Evolutionary conservation across 164 flowering plant species (phyloP).

Genomic region (Vitis riparia): DNA sequence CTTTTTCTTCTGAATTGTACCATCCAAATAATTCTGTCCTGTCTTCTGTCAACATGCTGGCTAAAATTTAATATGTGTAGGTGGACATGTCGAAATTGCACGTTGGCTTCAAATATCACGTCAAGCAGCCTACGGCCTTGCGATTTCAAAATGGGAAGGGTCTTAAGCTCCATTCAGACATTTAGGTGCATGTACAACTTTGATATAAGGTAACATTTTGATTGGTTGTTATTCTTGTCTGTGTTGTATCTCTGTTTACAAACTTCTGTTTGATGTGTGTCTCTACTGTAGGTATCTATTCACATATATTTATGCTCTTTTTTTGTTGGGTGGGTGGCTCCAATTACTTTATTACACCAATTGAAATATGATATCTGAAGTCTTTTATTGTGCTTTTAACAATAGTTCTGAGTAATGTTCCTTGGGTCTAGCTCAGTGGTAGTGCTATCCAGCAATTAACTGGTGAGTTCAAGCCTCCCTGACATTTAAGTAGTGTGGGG

Average conservation of each 20-base stretch:
- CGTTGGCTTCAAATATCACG: slow-evolving; percentile 52
- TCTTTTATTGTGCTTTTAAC: too few relatives aligned
- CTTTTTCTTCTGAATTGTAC: neutral
- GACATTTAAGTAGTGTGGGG: too few relatives aligned
- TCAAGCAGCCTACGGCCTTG: slow-evolving; percentile 75
- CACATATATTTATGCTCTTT: too few relatives aligned
- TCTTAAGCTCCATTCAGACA: slow-evolving; percentile 58
- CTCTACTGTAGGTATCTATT: too few relatives aligned
- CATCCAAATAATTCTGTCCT: neutral
- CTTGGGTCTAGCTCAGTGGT: too few relatives aligned
- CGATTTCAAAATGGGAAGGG: slow-evolving; percentile 89
- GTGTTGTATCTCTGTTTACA: neutral
- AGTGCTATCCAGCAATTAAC: too few relatives aligned
- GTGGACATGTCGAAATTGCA: slow-evolving; percentile 81
- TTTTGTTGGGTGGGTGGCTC: too few relatives aligned
- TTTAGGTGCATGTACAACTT: slow-evolving; percentile 75
- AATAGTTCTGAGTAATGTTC: too few relatives aligned
- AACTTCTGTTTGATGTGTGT: neutral
- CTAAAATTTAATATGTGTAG: slow-evolving; percentile 32
- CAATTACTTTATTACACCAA: too few relatives aligned
- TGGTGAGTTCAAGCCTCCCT: too few relatives aligned
- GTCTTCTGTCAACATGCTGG: neutral
- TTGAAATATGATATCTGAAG: too few relatives aligned
- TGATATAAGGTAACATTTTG: slow-evolving; percentile 57
- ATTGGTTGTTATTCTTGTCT: neutral